Percentiles rank a stretch among this genome's conserved stretches.
These are phyloP conservation scores for Annulohypoxylon nitens DNA, from an alignment of 495 filamentous ascomycete genomes.

Conservation along the genomic window DNA sequence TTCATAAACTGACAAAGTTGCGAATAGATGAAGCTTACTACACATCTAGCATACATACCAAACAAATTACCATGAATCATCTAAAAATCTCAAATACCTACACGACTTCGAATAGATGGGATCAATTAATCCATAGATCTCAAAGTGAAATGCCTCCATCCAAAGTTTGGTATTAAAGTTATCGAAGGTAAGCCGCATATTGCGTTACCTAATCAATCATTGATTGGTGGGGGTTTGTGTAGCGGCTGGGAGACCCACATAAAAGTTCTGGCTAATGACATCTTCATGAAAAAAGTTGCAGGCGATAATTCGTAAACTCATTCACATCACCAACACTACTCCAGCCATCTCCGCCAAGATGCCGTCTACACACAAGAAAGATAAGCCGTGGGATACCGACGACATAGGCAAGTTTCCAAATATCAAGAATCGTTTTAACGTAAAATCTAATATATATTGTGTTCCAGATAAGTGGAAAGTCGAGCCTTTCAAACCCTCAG, in stretches of 20 bases:
- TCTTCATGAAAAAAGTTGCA: conserved; percentile 45
- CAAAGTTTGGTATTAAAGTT: background rate
- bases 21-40: too few relatives aligned
- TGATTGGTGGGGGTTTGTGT: background rate
- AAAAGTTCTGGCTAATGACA: conserved; percentile 36
- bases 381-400: conserved; percentile 98
- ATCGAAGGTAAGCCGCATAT: background rate
- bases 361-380: conserved; percentile 93
- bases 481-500: conserved; percentile 84
- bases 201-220: conserved; percentile 17
- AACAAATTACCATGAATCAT: too few relatives aligned
- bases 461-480: conserved; percentile 91
- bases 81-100: too few relatives aligned
- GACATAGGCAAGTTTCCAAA: conserved; percentile 68
- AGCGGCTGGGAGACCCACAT: conserved; percentile 26
- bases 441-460: background rate
- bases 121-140: too few relatives aligned
- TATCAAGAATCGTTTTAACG: background rate
- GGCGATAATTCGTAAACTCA: conserved; percentile 3
- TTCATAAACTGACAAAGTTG: too few relatives aligned
- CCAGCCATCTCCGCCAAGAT: conserved; percentile 61
- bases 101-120: too few relatives aligned
- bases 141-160: too few relatives aligned
- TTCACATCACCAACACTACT: conserved; percentile 3
- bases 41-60: too few relatives aligned